Base-by-base conservation (phyloP, 495 filamentous ascomycete species). In the Pseudomonodictys pantanalensis region DNA sequence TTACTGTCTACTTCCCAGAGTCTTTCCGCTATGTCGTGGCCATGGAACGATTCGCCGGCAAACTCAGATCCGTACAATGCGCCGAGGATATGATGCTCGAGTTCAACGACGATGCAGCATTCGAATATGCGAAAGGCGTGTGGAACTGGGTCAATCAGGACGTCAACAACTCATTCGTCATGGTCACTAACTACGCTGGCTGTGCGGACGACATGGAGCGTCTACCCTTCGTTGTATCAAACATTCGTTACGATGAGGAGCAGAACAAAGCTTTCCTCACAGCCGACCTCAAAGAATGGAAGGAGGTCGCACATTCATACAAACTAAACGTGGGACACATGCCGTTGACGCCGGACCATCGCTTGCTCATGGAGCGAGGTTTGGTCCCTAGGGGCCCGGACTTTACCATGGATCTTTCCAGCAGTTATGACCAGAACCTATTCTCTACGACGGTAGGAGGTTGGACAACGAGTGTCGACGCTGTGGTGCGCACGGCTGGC, bases 101-200 rank as follows among this genome's bases (percentile, higher is more conserved):
- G 30, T 65, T 65, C 55, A 60, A 48, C 17, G 43, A 65, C 24
- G 32, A 65, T 2, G 29, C 47, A 1, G 42, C 47, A 5, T 65
- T 59, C 25, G 42, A 52, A 9, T 60, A 60, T 22, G 61, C 61
- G 1, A 42, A 51, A 17, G 22, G 20, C 11, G 32, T 44, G 1
- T 65, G 61, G 61, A 39, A 65, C 24, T 65, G 61, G 61, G 61
- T 65, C 20, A 65, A 65, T 28, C 20, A 51, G 7, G 56, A 53
- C 22, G 56, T 41, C 17, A 56, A 59, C 50, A 46, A 65, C 30
- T 25, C 55, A 1, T 65, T 65, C 50, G 38, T 65, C 48, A 53
- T 65, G 47, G 53, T 65, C 15, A 46, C 61, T 1, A 60, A 55
- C 35, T 29, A 47, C 41, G 55, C 41, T 6, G 55, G 49, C 8